phyloP scores from a whole-genome alignment of 169 alveolate genomes.

The Cryptosporidium ubiquitum region DNA sequence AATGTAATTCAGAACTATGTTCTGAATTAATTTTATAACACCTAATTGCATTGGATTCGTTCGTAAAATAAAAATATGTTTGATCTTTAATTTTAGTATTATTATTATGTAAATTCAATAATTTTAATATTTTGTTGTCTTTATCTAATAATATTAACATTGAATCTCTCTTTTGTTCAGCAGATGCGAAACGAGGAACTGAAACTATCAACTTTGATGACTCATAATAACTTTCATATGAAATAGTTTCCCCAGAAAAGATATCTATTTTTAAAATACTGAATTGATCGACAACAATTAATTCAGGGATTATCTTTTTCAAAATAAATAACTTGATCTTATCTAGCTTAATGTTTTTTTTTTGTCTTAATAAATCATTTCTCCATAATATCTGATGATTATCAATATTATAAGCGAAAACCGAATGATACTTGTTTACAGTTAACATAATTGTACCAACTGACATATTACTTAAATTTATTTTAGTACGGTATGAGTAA shows the following conservation, averaged over 20 bases:
- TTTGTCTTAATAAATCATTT: slow-evolving; percentile 33
- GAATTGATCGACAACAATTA: not conserved
- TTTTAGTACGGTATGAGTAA: not conserved
- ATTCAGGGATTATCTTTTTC: not conserved
- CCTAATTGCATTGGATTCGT: not conserved
- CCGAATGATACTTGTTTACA: slow-evolving; percentile 14
- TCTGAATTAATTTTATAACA: slow-evolving; percentile 12
- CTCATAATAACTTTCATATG: slow-evolving; percentile 1
- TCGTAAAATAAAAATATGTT: not conserved
- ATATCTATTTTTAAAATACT: slow-evolving; percentile 26
- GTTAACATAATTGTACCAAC: slow-evolving; percentile 43
- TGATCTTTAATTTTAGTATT: not conserved
- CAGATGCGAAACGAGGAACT: not conserved
- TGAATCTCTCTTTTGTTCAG: not conserved
- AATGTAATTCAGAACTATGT: not conserved
- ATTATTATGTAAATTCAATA: slow-evolving; percentile 9
- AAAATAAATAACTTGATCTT: slow-evolving; percentile 2
- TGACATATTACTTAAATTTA: not conserved
- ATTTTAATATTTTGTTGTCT: not conserved
- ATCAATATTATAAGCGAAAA: slow-evolving; percentile 12
- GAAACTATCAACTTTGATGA: not conserved
- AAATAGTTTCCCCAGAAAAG: slow-evolving; percentile 16
- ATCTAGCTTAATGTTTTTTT: not conserved
- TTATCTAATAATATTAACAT: slow-evolving; percentile 12
- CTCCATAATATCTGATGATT: slow-evolving; percentile 17